These are phyloP conservation scores for Berkeleyomyces rouxiae DNA, from an alignment of 2,329 filamentous ascomycete species.

Conservation along the genomic window DNA sequence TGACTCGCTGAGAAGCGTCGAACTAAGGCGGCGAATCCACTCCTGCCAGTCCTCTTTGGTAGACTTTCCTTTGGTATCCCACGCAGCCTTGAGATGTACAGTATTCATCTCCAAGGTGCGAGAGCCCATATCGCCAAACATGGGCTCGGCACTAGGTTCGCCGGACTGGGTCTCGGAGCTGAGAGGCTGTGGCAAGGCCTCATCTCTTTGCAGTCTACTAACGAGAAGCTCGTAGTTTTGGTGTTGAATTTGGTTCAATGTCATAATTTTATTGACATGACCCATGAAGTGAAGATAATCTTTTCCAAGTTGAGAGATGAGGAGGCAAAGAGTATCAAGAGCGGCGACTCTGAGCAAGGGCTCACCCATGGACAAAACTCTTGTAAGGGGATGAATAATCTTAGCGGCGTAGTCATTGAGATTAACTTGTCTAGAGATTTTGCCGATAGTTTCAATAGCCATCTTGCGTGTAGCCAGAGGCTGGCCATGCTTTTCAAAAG, in stretches of 20 bases:
- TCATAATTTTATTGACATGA: constrained; percentile 77
- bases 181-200: constrained; percentile 85
- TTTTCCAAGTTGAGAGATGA: constrained; percentile 89
- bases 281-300: constrained; percentile 91
- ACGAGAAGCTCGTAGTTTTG: constrained; percentile 85
- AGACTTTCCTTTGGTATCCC: constrained; percentile 92
- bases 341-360: constrained; percentile 60
- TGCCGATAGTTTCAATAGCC: constrained; percentile 87
- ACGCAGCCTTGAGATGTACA: constrained; percentile 89
- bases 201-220: constrained; percentile 83
- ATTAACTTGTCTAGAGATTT: constrained; percentile 89
- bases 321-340: constrained; percentile 80
- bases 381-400: constrained; percentile 83
- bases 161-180: constrained; percentile 59
- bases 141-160: constrained; percentile 61
- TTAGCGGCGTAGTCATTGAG: constrained; percentile 92
- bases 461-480: constrained; percentile 65
- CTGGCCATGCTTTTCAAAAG: constrained; percentile 80
- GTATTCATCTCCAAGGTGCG: constrained; percentile 97
- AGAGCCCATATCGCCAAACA: constrained; percentile 66
- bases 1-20: constrained; percentile 84
- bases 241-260: constrained; percentile 66
- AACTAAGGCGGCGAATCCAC: constrained; percentile 93
- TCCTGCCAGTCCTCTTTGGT: constrained; percentile 99
- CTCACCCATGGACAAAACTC: constrained; percentile 62